A percentile compares a stretch with the other conserved stretches of the same genome.
These are phyloP conservation scores for Glonium stellatum DNA, from an alignment of 495 filamentous ascomycete species.

Conservation along the genomic window DNA sequence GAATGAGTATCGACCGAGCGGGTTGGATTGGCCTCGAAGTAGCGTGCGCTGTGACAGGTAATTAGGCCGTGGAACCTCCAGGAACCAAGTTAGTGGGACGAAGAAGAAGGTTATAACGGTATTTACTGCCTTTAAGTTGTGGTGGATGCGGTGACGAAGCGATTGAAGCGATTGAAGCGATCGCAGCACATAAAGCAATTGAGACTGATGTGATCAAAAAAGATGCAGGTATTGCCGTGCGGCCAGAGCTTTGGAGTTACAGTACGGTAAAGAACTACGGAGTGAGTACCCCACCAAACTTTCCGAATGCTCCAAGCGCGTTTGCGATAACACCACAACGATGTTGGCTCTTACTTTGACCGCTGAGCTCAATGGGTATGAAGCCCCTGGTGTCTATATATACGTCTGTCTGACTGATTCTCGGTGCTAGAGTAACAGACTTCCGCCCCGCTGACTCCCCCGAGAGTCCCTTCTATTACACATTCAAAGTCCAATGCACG, in stretches of 20 bases:
- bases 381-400: slow-evolving; percentile 16
- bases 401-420: slow-evolving; percentile 18
- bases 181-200: too few relatives aligned
- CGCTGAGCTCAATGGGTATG: slow-evolving; percentile 71
- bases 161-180: too few relatives aligned
- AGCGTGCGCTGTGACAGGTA: neutral
- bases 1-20: neutral
- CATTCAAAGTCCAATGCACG: slow-evolving; percentile 92
- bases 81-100: too few relatives aligned
- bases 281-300: neutral
- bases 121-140: too few relatives aligned
- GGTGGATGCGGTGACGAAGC: too few relatives aligned
- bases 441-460: slow-evolving; percentile 76
- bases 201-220: too few relatives aligned
- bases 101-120: too few relatives aligned
- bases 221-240: too few relatives aligned
- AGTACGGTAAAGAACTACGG: too few relatives aligned
- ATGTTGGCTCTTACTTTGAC: slow-evolving; percentile 77
- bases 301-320: neutral
- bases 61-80: neutral
- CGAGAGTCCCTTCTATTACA: slow-evolving; percentile 83
- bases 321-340: neutral
- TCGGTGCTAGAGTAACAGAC: slow-evolving; percentile 65
- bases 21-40: neutral
- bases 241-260: too few relatives aligned